A percentile compares a stretch with the other conserved stretches of the same genome.
phyloP scores from a whole-genome alignment of 805 yeast species.

The Saturnispora sanitii region DNA sequence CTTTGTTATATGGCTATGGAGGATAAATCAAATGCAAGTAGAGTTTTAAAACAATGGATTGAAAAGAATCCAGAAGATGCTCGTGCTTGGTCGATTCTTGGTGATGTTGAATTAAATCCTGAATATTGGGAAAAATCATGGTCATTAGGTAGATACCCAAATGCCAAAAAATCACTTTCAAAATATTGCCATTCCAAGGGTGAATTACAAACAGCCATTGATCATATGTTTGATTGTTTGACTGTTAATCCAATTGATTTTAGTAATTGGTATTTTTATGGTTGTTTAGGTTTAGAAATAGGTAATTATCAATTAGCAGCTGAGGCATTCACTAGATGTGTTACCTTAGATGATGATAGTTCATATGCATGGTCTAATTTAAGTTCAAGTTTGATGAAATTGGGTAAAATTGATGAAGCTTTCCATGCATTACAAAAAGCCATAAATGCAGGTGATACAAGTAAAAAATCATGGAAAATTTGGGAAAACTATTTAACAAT shows the following conservation, averaged over 20 bases:
- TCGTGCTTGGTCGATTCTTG: slow-evolving; percentile 72
- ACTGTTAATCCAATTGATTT: slow-evolving; percentile 61
- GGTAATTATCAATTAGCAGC: slow-evolving; percentile 68
- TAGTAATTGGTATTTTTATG: slow-evolving; percentile 87
- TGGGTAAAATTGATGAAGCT: slow-evolving; percentile 65
- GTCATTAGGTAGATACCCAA: slow-evolving; percentile 72
- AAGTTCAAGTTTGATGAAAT: slow-evolving; percentile 63
- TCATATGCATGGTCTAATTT: slow-evolving; percentile 87
- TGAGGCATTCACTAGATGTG: slow-evolving; percentile 88
- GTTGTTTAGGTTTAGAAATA: slow-evolving; percentile 77
- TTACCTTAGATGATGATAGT: slow-evolving; percentile 70
- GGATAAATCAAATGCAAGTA: slow-evolving; percentile 55
- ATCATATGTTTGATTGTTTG: slow-evolving; percentile 67
- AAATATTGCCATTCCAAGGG: slow-evolving; percentile 50
- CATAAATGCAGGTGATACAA: slow-evolving; percentile 52
- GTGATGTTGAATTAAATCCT: slow-evolving; percentile 77
- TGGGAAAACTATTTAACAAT: slow-evolving; percentile 83
- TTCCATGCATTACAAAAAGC: slow-evolving; percentile 80
- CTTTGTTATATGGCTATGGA: slow-evolving; percentile 84
- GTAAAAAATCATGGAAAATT: slow-evolving; percentile 72
- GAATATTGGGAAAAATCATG: slow-evolving; percentile 75
- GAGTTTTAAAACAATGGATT: slow-evolving; percentile 44
- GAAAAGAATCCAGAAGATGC: slow-evolving; percentile 60
- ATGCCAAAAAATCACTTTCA: slow-evolving; percentile 79
- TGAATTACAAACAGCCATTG: slow-evolving; percentile 44